phyloP scores from a whole-genome alignment of 495 filamentous ascomycete species.

The Neurospora discreta region DNA sequence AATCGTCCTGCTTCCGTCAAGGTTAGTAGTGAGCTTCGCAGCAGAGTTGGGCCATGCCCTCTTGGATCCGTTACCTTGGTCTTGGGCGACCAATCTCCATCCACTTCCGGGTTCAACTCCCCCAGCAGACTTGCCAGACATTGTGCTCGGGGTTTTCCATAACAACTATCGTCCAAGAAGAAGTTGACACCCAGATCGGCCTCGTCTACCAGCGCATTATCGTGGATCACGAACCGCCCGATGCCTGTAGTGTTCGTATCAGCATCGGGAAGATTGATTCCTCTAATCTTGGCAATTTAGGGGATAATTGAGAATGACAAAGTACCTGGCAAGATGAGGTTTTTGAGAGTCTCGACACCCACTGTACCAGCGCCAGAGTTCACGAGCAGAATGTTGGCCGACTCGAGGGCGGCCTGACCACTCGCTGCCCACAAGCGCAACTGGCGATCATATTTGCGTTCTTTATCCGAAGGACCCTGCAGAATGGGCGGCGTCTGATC shows the following conservation, averaged over 20 bases:
- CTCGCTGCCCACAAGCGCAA: constrained; percentile 90
- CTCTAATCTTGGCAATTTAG: background rate
- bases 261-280: background rate
- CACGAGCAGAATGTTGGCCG: constrained; percentile 76
- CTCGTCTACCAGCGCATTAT: constrained; percentile 65
- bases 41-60: background rate
- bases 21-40: constrained; percentile 7
- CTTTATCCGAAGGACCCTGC: constrained; percentile 66
- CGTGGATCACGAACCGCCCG: constrained; percentile 88
- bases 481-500: constrained; percentile 42
- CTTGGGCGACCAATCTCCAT: constrained; percentile 50
- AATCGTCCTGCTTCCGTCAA: background rate
- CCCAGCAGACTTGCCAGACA: constrained; percentile 61
- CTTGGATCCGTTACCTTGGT: constrained; percentile 16
- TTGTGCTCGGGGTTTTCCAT: constrained; percentile 74
- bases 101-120: constrained; percentile 94
- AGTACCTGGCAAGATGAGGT: constrained; percentile 75
- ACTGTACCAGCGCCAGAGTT: constrained; percentile 75
- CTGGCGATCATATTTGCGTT: constrained; percentile 92
- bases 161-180: constrained; percentile 69
- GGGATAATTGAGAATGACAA: background rate
- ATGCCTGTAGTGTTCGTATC: constrained; percentile 43
- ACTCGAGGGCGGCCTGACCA: constrained; percentile 82
- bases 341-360: constrained; percentile 91
- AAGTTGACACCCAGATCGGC: constrained; percentile 91